Evolutionary conservation across 768 basidiomycete species (phyloP), one percentile per base, ranked within the genome.

Genomic region (Gloeophyllum trabeum): DNA sequence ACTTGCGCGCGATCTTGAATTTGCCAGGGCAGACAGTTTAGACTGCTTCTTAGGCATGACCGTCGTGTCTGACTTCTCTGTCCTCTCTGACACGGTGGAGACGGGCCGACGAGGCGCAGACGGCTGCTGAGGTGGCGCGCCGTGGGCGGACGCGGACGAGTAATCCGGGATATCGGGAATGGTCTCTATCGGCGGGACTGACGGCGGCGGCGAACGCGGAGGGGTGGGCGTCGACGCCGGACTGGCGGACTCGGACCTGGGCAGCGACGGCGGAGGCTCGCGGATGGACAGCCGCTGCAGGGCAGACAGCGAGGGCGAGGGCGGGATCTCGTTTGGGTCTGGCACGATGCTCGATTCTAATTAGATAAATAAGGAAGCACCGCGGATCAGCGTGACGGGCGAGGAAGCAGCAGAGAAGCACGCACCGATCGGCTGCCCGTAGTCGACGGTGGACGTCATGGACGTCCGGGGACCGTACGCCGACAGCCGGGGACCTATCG

Each of bases 241-340:
- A 46, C 60, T 60, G 39, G 61, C 59, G 14, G 70, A 59, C 25
- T 63, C 63, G 21, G 67, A 67, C 4, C 71, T 65, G 46, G 61
- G 58, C 51, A 71, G 61, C 16, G 79, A 77, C 26, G 76, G 76
- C 5, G 73, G 66, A 41, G 69, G 65, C 47, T 81, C 77, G 40
- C 72, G 72, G 24, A 62, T 64, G 10, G 81, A 76, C 24, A 83
- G 63, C 23, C 73, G 64, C 26, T 71, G 65, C n/a, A 81, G 51
- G 14, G 83, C 82, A 18, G 82, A 84, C 1, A 61, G 64, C 19
- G 83, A 76, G 30, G 81, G 82, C 10, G 83, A 84, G 16, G 76
- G 71, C 18, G 71, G 69, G 43, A 79, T 76, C 7, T 58, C 61
- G 46, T 81, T 76, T 22, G 80, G 79, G 56, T 80, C 70, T 36